Evolutionary conservation across 345 rosid genomes (phyloP), one percentile per base, ranked within the genome.

Genomic region (Salix dunnii): DNA sequence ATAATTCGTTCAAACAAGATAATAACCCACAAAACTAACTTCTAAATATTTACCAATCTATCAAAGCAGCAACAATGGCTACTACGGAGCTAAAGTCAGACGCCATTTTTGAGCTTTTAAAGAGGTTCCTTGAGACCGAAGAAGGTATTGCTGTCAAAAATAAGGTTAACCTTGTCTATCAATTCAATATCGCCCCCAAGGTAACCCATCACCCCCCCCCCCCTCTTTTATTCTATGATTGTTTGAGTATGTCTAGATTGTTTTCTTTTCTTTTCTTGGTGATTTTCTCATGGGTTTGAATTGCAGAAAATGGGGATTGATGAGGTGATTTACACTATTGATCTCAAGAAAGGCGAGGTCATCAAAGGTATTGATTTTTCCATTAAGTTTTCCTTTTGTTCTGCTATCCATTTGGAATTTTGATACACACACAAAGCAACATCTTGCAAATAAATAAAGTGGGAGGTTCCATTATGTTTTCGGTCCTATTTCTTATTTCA

Each of bases 291-390:
- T 17, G 46, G 58, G 73, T 68, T 27, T 64, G 67, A 4, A 25
- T 16, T 75, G 72, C 81, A 96, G 99, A 96, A 92, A 93, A 80
- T 96, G 80, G 99, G 99, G 73, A 70, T 91, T 51, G 87, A 93
- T 72, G 98, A 96, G 87, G 97, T 92, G 76, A 74, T 83, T 67
- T 92, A 78, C 79, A 79, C 88, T 76, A 87, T 96, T 55, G 91
- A 96, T 91, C 93, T 96, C 77, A 96, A 96, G 91, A 91, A 90
- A 87, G 99, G 99, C 72, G 88, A 91, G 77, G 94, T 93, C 67
- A 84, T 78, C 28, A 90, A 91, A 93, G 98, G 99, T 96, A 75
- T n/a, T 85, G 73, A 76, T 6, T 75, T 73, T 75, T 23, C 6
- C 30, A 28, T 46, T 33, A 21, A 20, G 7, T 68, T 1, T 66